Conservation (phyloP, 148 eudicot species). For the Chenopodium formosanum region DNA sequence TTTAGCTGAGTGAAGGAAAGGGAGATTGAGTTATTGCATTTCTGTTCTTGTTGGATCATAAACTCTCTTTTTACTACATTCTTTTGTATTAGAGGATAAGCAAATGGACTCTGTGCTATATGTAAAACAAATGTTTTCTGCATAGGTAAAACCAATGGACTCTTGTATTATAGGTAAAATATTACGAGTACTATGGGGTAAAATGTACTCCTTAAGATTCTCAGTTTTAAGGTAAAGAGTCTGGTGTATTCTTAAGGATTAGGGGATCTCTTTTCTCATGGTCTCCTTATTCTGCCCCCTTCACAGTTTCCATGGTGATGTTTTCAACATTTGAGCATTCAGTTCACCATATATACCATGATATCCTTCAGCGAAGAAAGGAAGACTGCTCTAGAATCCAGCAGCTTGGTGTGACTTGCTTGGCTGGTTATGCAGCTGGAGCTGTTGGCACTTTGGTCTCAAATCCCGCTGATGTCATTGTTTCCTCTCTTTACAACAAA, state of each 20-base stretch:
- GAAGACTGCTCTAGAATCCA: conserved; percentile 77
- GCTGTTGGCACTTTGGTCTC: conserved; percentile 82
- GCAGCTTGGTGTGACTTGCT: conserved; percentile 87
- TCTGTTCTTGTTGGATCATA: neutral
- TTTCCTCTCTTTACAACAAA: conserved; percentile 77
- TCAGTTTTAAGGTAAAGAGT: neutral
- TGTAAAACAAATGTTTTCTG: too few relatives aligned
- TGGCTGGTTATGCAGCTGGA: conserved; percentile 90
- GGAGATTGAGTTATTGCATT: conserved; percentile 1
- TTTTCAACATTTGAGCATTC: conserved; percentile 96
- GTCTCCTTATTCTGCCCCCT: conserved; percentile 7
- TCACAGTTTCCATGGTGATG: conserved; percentile 91
- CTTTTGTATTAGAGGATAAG: neutral
- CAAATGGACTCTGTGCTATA: too few relatives aligned
- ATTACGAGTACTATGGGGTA: neutral
- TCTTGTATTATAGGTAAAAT: neutral
- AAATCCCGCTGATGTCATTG: conserved; percentile 87
- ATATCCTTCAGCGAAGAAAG: conserved; percentile 54
- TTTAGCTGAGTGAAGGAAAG: neutral
- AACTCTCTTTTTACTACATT: neutral
- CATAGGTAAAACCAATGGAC: too few relatives aligned
- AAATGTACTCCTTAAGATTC: too few relatives aligned
- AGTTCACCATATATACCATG: conserved; percentile 57
- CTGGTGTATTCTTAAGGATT: neutral
- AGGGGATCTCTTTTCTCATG: neutral